Conservation (phyloP, 2,329 filamentous ascomycete species). For the Colletotrichum scovillei region DNA sequence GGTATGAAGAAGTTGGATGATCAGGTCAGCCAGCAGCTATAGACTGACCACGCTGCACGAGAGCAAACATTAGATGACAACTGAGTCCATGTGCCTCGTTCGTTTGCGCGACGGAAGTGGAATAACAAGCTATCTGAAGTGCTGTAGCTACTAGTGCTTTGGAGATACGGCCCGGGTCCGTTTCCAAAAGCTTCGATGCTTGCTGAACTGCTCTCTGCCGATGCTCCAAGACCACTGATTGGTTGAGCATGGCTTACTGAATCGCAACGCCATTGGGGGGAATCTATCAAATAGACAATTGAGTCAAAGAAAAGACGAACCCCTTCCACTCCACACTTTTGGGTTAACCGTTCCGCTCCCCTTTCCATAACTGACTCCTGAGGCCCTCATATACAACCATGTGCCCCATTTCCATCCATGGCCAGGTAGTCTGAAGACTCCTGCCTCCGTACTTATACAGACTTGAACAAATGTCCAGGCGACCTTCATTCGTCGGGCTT, state of each 20-base stretch:
- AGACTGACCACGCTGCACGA: background rate
- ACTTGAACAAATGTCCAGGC: constrained; percentile 39
- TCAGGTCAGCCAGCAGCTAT: background rate
- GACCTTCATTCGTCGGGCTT: constrained; percentile 37
- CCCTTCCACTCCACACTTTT: constrained; percentile 30
- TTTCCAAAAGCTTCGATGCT: constrained; percentile 25
- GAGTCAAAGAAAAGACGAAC: constrained; percentile 19
- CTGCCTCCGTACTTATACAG: constrained; percentile 48
- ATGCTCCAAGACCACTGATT: background rate
- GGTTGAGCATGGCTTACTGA: constrained; percentile 17
- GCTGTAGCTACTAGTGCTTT: constrained; percentile 26
- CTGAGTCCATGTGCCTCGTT: background rate
- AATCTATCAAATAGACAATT: constrained; percentile 32
- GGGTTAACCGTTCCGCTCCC: constrained; percentile 18
- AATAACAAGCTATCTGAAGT: constrained; percentile 32
- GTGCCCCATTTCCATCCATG: constrained; percentile 17
- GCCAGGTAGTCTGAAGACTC: constrained; percentile 12
- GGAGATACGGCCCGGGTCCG: constrained; percentile 26
- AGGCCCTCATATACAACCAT: constrained; percentile 35
- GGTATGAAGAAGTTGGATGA: no score
- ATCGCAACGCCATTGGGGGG: constrained; percentile 28
- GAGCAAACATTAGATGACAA: background rate
- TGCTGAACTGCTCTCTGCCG: constrained; percentile 30
- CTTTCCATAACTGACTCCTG: constrained; percentile 34
- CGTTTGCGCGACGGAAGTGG: constrained; percentile 16